A percentile compares a stretch with the other conserved stretches of the same genome.
These are phyloP conservation scores for Alternaria sp. DNA, from an alignment of 2,329 filamentous ascomycete genomes.

Conservation along the genomic window DNA sequence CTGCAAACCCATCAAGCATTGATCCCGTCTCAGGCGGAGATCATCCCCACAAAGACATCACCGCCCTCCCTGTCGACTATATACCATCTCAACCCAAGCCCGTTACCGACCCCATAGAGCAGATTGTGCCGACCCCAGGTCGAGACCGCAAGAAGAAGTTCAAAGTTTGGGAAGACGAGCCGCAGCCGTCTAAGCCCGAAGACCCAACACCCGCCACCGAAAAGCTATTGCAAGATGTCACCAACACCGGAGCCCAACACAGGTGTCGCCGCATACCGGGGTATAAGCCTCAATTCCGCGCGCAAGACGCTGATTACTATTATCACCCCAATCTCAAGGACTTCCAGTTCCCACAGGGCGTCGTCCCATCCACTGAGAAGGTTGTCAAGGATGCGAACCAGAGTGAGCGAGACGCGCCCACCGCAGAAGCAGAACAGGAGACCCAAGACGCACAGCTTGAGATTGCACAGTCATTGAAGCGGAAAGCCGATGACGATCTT, in stretches of 20 bases:
- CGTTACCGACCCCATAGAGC: too few species aligned
- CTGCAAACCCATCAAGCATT: background rate
- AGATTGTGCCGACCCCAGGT: too few species aligned
- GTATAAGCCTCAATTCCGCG: background rate
- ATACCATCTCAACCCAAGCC: background rate
- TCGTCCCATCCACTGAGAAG: background rate
- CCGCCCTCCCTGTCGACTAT: background rate
- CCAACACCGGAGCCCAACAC: background rate
- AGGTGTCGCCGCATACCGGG: background rate
- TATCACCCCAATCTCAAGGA: background rate
- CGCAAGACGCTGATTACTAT: background rate
- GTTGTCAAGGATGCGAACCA: background rate
- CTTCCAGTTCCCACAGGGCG: background rate
- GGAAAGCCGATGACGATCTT: background rate
- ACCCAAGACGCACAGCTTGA: accelerated
- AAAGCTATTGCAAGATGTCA: background rate
- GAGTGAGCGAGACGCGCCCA: background rate
- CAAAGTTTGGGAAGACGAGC: background rate
- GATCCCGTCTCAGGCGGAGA: background rate
- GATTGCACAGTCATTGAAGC: background rate
- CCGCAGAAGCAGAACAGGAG: accelerated
- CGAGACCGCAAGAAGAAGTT: background rate
- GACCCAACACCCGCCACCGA: too few species aligned
- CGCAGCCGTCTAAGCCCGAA: background rate
- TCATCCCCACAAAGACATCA: background rate